phyloP scores from a whole-genome alignment of 805 yeast genomes.

The Ogataea angusta region DNA sequence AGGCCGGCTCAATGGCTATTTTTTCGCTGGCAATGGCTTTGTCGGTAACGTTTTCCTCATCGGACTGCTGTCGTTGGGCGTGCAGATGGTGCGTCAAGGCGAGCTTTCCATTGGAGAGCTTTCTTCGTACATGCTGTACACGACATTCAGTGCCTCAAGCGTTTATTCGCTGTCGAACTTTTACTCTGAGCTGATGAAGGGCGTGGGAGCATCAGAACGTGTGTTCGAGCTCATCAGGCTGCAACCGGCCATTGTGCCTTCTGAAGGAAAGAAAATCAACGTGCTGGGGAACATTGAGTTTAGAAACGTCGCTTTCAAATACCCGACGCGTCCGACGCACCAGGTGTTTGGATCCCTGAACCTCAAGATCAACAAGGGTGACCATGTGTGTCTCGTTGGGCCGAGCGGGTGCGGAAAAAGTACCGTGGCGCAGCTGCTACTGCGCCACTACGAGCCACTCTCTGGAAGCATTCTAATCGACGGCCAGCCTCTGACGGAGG shows the following conservation, averaged over 20 bases:
- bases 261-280: constrained; percentile 51
- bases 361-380: constrained; percentile 68
- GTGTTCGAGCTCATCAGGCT: constrained; percentile 83
- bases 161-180: constrained; percentile 88
- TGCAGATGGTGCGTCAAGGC: constrained; percentile 75
- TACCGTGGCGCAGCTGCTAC: constrained; percentile 72
- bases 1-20: constrained; percentile 73
- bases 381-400: constrained; percentile 90
- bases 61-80: constrained; percentile 76
- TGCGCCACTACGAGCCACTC: constrained; percentile 80
- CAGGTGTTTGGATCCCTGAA: constrained; percentile 59
- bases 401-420: constrained; percentile 98
- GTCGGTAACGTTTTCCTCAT: constrained; percentile 79
- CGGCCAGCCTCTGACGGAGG: constrained; percentile 54
- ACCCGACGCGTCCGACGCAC: constrained; percentile 81
- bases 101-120: constrained; percentile 82
- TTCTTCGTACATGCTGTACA: constrained; percentile 92
- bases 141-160: constrained; percentile 90
- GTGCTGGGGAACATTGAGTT: constrained; percentile 59
- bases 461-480: constrained; percentile 65
- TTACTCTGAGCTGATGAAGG: constrained; percentile 94
- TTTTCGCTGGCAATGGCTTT: constrained; percentile 75
- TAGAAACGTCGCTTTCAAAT: constrained; percentile 61
- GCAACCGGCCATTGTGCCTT: constrained; percentile 66
- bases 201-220: constrained; percentile 92